phyloP scores from a whole-genome alignment of 495 filamentous ascomycete genomes.

The Podospora tetraspora region DNA sequence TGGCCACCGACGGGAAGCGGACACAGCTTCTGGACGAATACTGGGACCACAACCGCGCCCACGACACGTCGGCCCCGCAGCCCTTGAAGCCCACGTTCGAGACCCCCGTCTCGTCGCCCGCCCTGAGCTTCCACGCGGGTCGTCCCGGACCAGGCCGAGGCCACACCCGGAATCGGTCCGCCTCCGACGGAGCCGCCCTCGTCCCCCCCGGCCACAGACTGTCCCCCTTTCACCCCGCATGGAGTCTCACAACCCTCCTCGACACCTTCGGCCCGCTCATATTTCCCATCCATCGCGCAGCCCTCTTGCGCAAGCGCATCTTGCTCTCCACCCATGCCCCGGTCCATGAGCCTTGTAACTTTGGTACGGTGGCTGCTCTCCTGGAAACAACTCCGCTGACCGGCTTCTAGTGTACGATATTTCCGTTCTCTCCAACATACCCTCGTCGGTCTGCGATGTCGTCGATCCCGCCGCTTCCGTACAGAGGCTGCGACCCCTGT shows the following conservation, averaged over 20 bases:
- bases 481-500: slow-evolving; percentile 73
- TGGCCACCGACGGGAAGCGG: slow-evolving; percentile 50
- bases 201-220: slow-evolving; percentile 64
- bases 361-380: slow-evolving; percentile 51
- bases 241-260: slow-evolving; percentile 68
- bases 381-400: background rate
- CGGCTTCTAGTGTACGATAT: slow-evolving; percentile 74
- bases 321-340: slow-evolving; percentile 79
- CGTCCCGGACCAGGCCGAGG: slow-evolving; percentile 33
- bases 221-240: slow-evolving; percentile 76
- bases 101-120: slow-evolving; percentile 51
- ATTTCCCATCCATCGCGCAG: slow-evolving; percentile 86
- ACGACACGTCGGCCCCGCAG: slow-evolving; percentile 40
- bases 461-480: slow-evolving; percentile 56
- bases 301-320: slow-evolving; percentile 80
- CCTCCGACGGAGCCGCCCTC: slow-evolving; percentile 56
- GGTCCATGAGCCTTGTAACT: slow-evolving; percentile 79
- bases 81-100: slow-evolving; percentile 47
- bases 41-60: slow-evolving; percentile 65
- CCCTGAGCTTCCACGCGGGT: slow-evolving; percentile 30
- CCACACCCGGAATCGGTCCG: slow-evolving; percentile 51
- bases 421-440: slow-evolving; percentile 79
- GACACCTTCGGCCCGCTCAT: slow-evolving; percentile 84
- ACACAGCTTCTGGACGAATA: slow-evolving; percentile 66
- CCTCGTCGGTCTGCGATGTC: slow-evolving; percentile 56